These are phyloP conservation scores for Terana coerulea DNA, from an alignment of 768 basidiomycete species.

Conservation along the genomic window DNA sequence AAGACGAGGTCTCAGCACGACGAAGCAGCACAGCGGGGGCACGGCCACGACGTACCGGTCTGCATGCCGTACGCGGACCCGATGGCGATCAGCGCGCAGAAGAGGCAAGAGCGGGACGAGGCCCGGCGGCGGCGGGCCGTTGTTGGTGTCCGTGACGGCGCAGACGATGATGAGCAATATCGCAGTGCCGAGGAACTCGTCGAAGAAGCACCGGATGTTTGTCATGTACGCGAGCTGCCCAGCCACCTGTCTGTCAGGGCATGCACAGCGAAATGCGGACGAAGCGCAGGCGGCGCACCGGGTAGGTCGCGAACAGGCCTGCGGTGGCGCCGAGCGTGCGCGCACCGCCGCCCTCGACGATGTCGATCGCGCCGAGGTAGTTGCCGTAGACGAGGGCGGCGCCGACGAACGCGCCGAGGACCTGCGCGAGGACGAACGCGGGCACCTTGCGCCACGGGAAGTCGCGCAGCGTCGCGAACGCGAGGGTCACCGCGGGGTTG, in stretches of 20 bases:
- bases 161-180: conserved; percentile 53
- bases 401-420: conserved; percentile 59
- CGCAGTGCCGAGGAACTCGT: conserved; percentile 53
- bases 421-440: conserved; percentile 56
- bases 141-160: conserved; percentile 50
- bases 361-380: conserved; percentile 63
- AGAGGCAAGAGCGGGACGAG: conserved; percentile 52
- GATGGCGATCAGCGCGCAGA: conserved; percentile 54
- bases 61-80: conserved; percentile 57
- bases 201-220: conserved; percentile 40
- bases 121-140: conserved; percentile 44
- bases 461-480: conserved; percentile 60
- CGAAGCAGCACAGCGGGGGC: neutral
- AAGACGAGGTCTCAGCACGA: neutral
- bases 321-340: conserved; percentile 57
- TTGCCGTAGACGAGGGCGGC: conserved; percentile 57
- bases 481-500: conserved; percentile 54
- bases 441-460: conserved; percentile 86
- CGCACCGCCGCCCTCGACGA: conserved; percentile 52
- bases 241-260: neutral
- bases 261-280: neutral
- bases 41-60: conserved; percentile 30
- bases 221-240: conserved; percentile 36
- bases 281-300: conserved; percentile 34
- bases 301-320: conserved; percentile 55